phyloP scores from a whole-genome alignment of 192 early-diverging fungal genomes.

The Backusella luteola region DNA sequence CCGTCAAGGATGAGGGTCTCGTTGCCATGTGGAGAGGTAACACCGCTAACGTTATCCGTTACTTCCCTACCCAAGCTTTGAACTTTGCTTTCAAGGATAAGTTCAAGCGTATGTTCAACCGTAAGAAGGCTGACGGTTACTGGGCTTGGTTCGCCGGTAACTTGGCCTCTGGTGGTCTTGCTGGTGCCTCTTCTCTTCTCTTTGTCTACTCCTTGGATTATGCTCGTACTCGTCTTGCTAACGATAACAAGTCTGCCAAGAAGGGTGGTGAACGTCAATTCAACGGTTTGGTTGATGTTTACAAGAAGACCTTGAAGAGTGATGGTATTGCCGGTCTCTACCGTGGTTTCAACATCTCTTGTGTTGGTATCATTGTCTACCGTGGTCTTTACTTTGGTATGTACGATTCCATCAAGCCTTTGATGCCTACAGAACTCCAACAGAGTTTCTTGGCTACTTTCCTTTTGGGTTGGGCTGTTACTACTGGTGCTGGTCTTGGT shows the following conservation, averaged over 20 bases:
- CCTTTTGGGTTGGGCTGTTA: slow-evolving; percentile 63
- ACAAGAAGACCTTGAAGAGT: slow-evolving; percentile 74
- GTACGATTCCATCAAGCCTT: slow-evolving; percentile 66
- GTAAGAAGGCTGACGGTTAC: slow-evolving; percentile 74
- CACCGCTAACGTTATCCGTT: slow-evolving; percentile 92
- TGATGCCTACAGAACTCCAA: slow-evolving; percentile 29
- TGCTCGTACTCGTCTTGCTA: slow-evolving; percentile 97
- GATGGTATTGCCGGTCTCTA: slow-evolving; percentile 94
- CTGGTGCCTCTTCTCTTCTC: slow-evolving; percentile 84
- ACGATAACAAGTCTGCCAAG: slow-evolving; percentile 75
- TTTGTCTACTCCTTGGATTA: slow-evolving; percentile 98
- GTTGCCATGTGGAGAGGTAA: slow-evolving; percentile 87
- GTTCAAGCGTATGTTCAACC: slow-evolving; percentile 92
- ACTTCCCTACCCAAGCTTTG: slow-evolving; percentile 97
- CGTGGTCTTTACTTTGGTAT: slow-evolving; percentile 82
- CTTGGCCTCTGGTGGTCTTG: slow-evolving; percentile 91
- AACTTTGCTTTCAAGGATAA: slow-evolving; percentile 98
- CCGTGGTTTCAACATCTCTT: slow-evolving; percentile 91
- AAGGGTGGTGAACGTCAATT: slow-evolving; percentile 86
- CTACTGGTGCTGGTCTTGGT: slow-evolving; percentile 79
- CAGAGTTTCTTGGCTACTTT: slow-evolving; percentile 46
- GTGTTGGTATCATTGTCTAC: slow-evolving; percentile 88
- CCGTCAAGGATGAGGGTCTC: slow-evolving; percentile 81
- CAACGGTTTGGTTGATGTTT: slow-evolving; percentile 84
- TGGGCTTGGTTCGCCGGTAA: slow-evolving; percentile 88